Base-by-base conservation (phyloP, 2,329 filamentous ascomycete species). In the Epicoccum sorghinum region DNA sequence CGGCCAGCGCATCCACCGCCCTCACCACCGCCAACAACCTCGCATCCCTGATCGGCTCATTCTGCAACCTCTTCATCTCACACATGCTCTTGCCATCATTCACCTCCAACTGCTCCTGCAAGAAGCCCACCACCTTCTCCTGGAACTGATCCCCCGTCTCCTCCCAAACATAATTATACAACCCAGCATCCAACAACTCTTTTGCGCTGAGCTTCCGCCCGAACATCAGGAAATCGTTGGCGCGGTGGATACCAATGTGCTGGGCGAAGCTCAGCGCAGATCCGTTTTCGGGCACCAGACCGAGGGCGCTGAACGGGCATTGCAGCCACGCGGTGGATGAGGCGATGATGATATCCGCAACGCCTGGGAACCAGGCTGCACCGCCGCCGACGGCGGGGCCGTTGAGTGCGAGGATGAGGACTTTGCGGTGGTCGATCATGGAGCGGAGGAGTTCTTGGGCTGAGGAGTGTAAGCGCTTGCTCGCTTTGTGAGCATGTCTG, bases 1-100 rank as follows among this genome's bases (percentile, higher is more conserved):
- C 79, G 2, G 77, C 73, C 45, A 82, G 61, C 25, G 79, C 80
- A 73, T 81, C 77, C 8, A 79, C 60, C 3, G 76, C 71, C 68
- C 82, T 77, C n/a, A 75, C 70, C 30, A 82, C 77, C 0, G 80
- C 80, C 10, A 80, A 56, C 61, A 82, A 62, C 52, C 80, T 72
- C 49, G 66, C 72, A 60, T 77, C 75, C 50, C 79, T 68, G 41
- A 80, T 64, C 10, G 74, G 74, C 4, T 72, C 71, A 70, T 82
- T 82, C 67, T 80, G 77, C 66, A 82, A 60, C 62, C 79, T 72
- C 70, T 82, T 82, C 62, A 73, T 75, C 73, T 82, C 79, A 64
- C 81, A 79, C 79, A 82, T 81, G 62, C 78, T 80, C 68, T 78
- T 79, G 18, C 79, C 79, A 69, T 82, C 79, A 66, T 81, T 82